Conservation (phyloP, 805 yeast species). For the Ogataea parapolymorpha region DNA sequence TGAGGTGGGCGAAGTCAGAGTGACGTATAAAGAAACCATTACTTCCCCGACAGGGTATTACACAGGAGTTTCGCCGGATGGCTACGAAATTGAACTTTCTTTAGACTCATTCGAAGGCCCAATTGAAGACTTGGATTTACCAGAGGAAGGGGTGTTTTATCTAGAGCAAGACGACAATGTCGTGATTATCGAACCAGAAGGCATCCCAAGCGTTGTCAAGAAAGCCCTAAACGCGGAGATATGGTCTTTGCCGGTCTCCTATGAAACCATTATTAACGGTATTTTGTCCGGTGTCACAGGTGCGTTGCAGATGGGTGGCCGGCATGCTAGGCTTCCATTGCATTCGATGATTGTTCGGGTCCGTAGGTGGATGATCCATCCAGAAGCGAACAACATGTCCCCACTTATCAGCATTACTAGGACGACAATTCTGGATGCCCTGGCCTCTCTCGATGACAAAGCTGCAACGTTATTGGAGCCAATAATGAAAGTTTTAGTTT, state of each 20-base stretch:
- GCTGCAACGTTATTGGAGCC: constrained; percentile 75
- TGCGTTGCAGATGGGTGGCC: constrained; percentile 67
- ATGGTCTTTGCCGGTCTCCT: constrained; percentile 48
- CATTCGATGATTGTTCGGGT: constrained; percentile 60
- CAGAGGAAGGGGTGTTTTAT: constrained; percentile 38
- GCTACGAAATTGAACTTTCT: constrained; percentile 26
- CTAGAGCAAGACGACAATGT: constrained; percentile 48
- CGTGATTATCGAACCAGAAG: constrained; percentile 34
- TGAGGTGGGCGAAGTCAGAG: constrained; percentile 78
- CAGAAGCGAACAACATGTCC: constrained; percentile 39
- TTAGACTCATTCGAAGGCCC: constrained; percentile 34
- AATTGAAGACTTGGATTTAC: constrained; percentile 27
- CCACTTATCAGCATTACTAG: constrained; percentile 47
- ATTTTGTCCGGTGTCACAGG: constrained; percentile 57
- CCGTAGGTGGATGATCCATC: constrained; percentile 49
- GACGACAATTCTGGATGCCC: constrained; percentile 38
- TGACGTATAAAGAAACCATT: constrained; percentile 79
- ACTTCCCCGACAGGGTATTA: constrained; percentile 22
- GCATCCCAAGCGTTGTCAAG: constrained; percentile 24
- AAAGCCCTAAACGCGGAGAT: constrained; percentile 19
- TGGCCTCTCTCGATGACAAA: constrained; percentile 28
- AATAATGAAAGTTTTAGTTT: constrained; percentile 71
- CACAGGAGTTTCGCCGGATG: constrained; percentile 23
- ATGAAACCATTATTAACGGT: constrained; percentile 51
- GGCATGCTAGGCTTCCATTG: constrained; percentile 51